A percentile compares a stretch with the other conserved stretches of the same genome.
These are phyloP conservation scores for Penicillium sp. DNA, from an alignment of 2,329 filamentous ascomycete species.

Conservation along the genomic window DNA sequence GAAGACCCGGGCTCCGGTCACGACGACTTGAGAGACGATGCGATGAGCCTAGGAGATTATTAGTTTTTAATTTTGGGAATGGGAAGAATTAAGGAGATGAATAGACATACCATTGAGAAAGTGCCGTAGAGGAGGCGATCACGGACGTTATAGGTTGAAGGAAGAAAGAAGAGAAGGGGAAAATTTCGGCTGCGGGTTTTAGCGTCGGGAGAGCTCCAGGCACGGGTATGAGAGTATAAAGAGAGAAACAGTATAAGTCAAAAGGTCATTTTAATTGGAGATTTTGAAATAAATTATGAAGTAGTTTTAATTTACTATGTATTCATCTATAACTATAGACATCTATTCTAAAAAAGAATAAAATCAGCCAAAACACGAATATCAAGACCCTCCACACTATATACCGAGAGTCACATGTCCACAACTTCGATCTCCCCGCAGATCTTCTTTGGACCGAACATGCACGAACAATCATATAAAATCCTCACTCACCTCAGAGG, in stretches of 20 bases:
- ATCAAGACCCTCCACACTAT: neutral
- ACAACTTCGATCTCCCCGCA: slow-evolving; percentile 22
- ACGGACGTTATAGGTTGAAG: slow-evolving; percentile 19
- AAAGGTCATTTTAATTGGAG: neutral
- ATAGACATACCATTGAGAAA: slow-evolving; percentile 27
- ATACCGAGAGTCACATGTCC: slow-evolving; percentile 27
- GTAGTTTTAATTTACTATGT: neutral
- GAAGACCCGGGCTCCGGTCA: slow-evolving; percentile 87
- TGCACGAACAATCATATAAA: slow-evolving; percentile 15
- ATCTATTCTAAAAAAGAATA: neutral
- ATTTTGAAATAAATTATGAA: too few relatives aligned
- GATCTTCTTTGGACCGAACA: slow-evolving; percentile 25
- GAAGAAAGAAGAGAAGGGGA: slow-evolving; percentile 26
- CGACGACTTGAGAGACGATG: slow-evolving; percentile 87
- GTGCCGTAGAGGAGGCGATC: slow-evolving; percentile 16
- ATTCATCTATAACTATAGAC: neutral
- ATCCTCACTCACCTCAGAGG: slow-evolving; percentile 30
- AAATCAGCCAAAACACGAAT: neutral
- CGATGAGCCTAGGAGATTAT: slow-evolving; percentile 71
- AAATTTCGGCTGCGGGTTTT: slow-evolving; percentile 30
- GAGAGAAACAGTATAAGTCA: neutral
- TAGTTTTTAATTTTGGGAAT: slow-evolving; percentile 5
- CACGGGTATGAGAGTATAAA: neutral
- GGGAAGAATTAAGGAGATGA: neutral
- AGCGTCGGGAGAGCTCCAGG: slow-evolving; percentile 22